Base-by-base conservation (phyloP, 371 early-diverging fungal species). In the Funneliformis caledonium region DNA sequence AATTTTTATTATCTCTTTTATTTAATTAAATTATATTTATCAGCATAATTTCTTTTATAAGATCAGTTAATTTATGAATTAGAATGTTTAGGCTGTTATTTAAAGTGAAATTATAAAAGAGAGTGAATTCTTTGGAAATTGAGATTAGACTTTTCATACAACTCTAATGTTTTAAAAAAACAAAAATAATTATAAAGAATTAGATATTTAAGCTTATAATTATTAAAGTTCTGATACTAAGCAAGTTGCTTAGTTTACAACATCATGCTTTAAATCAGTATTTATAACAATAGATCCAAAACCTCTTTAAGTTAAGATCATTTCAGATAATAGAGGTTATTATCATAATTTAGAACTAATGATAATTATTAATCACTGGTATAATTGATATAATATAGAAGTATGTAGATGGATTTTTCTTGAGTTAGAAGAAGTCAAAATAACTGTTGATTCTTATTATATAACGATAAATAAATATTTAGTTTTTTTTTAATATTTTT, bases 381-480 rank as follows among this genome's bases (percentile, higher is more conserved):
- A 70, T 48, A 5, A 45, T 22, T 67, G 42, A 42, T 67, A 67
- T 67, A 67, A 42, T 67, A 67, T 67, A 67, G 67, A 67, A 42
- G 42, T 67, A 67, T 16, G 67, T 37, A 37, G 67, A 67, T 67
- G 37, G 67, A 67, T 37, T 37, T 67, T 67, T 16, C n/a, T 67
- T 67, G 37, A 67, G 37, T 37, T 16, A 2, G 33, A 37, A 42
- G 42, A 67, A 67, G 37, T 37, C 5, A 67, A 67, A 33, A 67
- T 37, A 12, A 67, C 67, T 31, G n/a, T n/a, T n/a, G n/a, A n/a
- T n/a, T n/a, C n/a, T n/a, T n/a, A n/a, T n/a, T n/a, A n/a, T n/a
- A n/a, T 11, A 33, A 42, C 16, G 22, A 10, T 33, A 67, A 67
- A 33, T 67, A 67, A 33, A 67, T 67, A 33, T 37, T 31, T 31